Base-by-base conservation (phyloP, 495 filamentous ascomycete species). In the Apiosordaria backusii region DNA sequence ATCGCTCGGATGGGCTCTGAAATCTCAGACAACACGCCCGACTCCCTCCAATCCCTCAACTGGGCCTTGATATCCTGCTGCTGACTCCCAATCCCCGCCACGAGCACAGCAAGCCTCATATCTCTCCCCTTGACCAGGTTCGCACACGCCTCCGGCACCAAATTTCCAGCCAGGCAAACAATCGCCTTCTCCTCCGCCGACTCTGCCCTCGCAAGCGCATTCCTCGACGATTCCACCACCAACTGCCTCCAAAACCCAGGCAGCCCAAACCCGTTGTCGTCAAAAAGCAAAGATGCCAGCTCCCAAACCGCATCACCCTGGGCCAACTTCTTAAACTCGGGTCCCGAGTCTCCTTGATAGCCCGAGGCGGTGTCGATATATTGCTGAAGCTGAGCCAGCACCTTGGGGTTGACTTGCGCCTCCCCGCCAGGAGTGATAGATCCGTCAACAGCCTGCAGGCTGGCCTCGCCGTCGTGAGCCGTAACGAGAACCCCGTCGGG, bases 241-340 rank as follows among this genome's bases (percentile, higher is more conserved):
- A 90, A 78, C 22, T 81, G 76, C 69, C 84, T 75, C 84, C 90
- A 90, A 63, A 91, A 89, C 23, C 74, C 69, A 4, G 83, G 81
- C 4, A 92, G 71, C 40, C 79, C 81, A 45, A 85, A 76, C 22
- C 79, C 76, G 52, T 90, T 77, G 18, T 89, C 85, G 66, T 97
- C 93, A 72, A 95, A 98, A 21, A 99, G 84, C 27, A 97, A 85
- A 60, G 89, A 88, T n/a, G 91, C 89, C 62, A 97, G 82, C 63
- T 86, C 80, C 91, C 91, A 94, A 13, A 87, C 83, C 15, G 82
- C 81, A 67, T 86, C 84, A 66, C 91, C 89, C 62, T 88, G 83
- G 4, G 72, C 65, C 77, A 73, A 66, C 10, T 72, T 65, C 35
- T 50, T 57, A 21, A 71, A 67, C 4, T 68, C 61, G 22, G 62